Evolutionary conservation across 495 filamentous ascomycete genomes (phyloP), one percentile per base, ranked within the genome.

Genomic region (Penicillium dipodomyicola): DNA sequence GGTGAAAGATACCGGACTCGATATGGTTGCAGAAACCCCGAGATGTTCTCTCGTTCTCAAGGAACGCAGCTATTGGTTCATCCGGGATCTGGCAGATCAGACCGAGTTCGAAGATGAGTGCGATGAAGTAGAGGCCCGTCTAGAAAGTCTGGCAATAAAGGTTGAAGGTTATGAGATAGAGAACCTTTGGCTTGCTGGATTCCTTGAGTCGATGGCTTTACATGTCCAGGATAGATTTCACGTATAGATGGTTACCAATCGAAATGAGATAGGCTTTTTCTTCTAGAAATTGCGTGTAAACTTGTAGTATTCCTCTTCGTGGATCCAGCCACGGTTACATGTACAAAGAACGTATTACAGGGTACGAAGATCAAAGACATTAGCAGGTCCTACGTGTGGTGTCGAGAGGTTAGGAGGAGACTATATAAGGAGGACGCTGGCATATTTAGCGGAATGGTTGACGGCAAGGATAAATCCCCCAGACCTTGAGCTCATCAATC

Each of bases 71-170:
- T 52, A 52, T 42, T 52, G 49, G 49, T 32, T 29, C 17, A 30
- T 43, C 2, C 35, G 20, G 3, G 49, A 25, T 29, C 25, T 42
- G 5, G 49, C 49, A 3, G 49, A 52, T 17, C 49, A 52, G 25
- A 52, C 23, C 0, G 35, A 27, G 4, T 52, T 52, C 20, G 49
- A 52, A 17, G 15, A 42, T 12, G 37, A 52, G 0, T 52, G 49
- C 10, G 39, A 52, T 33, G 9, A 3, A 0, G 5, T 52, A 15
- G 49, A 52, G 23, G 8, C 8, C 2, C 9, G 1, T 7, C 11
- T 52, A 20, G 49, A 32, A 12, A 12, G 12, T 9, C 3, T 39
- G 49, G 37, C 23, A 0, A 1, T 7, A 0, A 3, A 8, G 15
- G 17, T 52, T 15, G 10, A 30, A 9, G 7, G n/a, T 7, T 9